Evolutionary conservation across 2,329 filamentous ascomycete genomes (phyloP).

Genomic region (Cordyceps farinosa): DNA sequence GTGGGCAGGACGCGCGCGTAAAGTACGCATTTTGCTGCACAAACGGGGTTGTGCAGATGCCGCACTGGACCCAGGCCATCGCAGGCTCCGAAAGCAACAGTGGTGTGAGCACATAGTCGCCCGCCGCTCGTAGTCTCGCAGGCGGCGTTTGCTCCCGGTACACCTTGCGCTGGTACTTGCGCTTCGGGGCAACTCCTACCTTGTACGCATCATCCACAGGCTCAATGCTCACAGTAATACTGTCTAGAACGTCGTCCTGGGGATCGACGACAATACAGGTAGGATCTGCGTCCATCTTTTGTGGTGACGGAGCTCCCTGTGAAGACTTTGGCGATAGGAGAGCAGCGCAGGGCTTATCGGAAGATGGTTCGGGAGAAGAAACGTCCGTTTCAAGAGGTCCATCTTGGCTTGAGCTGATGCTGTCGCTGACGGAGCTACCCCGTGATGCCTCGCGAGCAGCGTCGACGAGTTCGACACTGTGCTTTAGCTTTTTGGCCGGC

Average conservation of each 20-base stretch:
- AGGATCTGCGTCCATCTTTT: conserved; percentile 1
- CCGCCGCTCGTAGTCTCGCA: conserved; percentile 51
- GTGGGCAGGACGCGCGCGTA: conserved; percentile 79
- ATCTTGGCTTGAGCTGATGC: conserved; percentile 27
- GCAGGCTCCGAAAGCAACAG: conserved; percentile 69
- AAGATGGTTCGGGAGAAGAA: conserved; percentile 43
- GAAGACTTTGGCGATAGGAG: conserved; percentile 8
- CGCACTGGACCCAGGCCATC: conserved; percentile 86
- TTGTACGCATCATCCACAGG: conserved; percentile 16
- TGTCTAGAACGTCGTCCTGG: conserved; percentile 3
- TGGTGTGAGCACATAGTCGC: conserved; percentile 80
- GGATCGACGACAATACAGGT: neutral
- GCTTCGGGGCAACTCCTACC: conserved; percentile 24
- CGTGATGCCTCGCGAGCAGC: conserved; percentile 33
- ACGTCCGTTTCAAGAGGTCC: conserved; percentile 39
- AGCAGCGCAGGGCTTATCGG: neutral
- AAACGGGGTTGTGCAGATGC: conserved; percentile 76
- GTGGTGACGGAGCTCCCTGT: conserved; percentile 12
- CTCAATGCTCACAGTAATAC: conserved; percentile 29
- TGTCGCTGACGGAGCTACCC: conserved; percentile 35
- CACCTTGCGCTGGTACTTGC: conserved; percentile 34
- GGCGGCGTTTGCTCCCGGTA: conserved; percentile 34
- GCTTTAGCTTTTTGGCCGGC: conserved; percentile 49
- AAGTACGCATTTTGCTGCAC: conserved; percentile 86
- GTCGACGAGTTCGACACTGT: conserved; percentile 26